Base-by-base conservation (phyloP, 2,329 filamentous ascomycete genomes). In the Colletotrichum sidae region DNA sequence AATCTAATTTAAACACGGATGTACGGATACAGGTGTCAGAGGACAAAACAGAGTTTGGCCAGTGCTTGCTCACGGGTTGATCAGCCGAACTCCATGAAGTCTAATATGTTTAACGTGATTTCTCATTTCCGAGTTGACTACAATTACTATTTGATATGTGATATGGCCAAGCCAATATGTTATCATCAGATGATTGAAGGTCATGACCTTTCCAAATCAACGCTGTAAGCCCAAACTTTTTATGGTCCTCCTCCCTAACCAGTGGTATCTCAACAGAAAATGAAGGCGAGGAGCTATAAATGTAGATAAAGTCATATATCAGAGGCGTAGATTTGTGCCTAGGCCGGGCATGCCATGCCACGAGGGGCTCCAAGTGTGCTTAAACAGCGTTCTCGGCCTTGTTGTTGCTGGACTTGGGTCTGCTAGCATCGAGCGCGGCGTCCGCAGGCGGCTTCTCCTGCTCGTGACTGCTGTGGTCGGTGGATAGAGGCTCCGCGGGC, bases 371-470 rank as follows among this genome's bases (percentile, higher is more conserved):
- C 4, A 25, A 4, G 33, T 25, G 11, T 6, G 25, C 38, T 66
- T 50, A 72, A 13, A 72, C 71, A 12, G 69, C 70, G 44, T 70
- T 64, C 8, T 63, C 60, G 15, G 70, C 69, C 69, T 69, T 71
- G 42, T 77, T 73, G 57, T 69, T 70, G 42, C 72, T 71, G 61
- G 71, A 72, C 61, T 67, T 73, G 3, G 79, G 79, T 7, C 71
- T 74, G 52, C 72, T 78, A 2, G 76, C 75, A 63, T 75, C 67
- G 12, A 76, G 76, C 5, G 77, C 77, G 17, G 73, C 68, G 51
- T 79, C 72, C 2, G 73, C 66, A 1, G 66, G 69, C n/a, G 76
- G 73, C 69, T 79, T 77, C 65, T 80, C 76, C 13, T 65, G 63
- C 13, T 69, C 69, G 12, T 67, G 70, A 17, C 47, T 65, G 8